Base-by-base conservation (phyloP, 495 filamentous ascomycete species). In the Lasiosphaeria miniovina region DNA sequence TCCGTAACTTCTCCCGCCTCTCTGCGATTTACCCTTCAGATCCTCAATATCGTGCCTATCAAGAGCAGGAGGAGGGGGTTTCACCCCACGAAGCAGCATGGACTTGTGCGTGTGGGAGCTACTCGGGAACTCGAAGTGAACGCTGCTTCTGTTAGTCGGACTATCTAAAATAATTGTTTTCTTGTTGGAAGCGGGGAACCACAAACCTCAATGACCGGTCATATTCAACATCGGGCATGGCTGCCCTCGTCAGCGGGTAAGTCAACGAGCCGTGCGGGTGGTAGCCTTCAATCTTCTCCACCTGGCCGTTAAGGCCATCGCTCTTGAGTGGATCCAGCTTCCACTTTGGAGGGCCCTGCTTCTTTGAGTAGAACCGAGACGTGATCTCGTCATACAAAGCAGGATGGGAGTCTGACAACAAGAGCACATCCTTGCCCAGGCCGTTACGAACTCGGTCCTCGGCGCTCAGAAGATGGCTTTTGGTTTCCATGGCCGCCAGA, bases 351-450 rank as follows among this genome's bases (percentile, higher is more conserved):
- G 73, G 74, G 3, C 83, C 87, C 52, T 88, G 84, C 71, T 91
- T 90, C 77, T 96, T 97, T 31, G 90, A 90, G 73, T 96, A 99
- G 74, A 98, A 96, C 33, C 88, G 89, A 10, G 73, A 75, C 3
- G 84, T 87, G 52, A 96, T 81, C 36, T 93, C 86, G 59, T 94
- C 84, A 65, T 96, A 97, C 9, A 98, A 75, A 0, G 82, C 82
- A 17, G 76, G 68, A 66, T 96, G 88, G 34, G 82, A 77, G 54
- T 93, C 90, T 1, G 90, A 91, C n/a, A 98, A 75, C 32, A 97
- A 74, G 6, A 99, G 79, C 0, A 87, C 87, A 33, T 96, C 93
- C 59, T 80, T 83, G 5, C 94, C 94, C 46, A 89, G 72, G n/a
- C 78, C 75, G 66, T 99, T 99, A 34, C 94, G 86, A 32, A 80